Evolutionary conservation across 495 filamentous ascomycete species (phyloP).

Genomic region (Cenococcum geophilum): DNA sequence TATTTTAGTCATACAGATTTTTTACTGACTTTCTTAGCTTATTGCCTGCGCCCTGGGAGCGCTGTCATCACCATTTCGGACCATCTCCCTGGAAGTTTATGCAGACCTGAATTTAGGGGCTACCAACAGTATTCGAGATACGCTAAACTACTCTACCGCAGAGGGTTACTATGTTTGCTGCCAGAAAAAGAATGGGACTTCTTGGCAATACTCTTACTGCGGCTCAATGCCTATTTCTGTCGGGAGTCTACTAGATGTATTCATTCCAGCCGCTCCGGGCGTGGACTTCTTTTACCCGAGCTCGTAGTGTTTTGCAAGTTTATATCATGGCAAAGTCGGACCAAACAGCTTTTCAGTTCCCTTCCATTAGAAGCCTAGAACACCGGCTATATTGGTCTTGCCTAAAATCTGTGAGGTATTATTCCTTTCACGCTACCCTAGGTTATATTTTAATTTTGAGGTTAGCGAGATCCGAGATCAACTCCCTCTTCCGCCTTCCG

Average conservation of each 20-base stretch:
- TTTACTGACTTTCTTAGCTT: too few relatives aligned
- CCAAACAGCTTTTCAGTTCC: background rate
- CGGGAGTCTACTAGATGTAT: background rate
- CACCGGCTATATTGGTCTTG: too few relatives aligned
- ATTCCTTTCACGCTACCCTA: background rate
- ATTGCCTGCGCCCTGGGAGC: background rate
- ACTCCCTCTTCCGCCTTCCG: background rate
- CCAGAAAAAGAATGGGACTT: background rate
- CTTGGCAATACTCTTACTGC: background rate
- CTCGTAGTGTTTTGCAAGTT: background rate
- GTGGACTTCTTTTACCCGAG: background rate
- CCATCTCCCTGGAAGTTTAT: background rate
- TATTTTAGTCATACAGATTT: too few relatives aligned
- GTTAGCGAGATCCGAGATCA: background rate
- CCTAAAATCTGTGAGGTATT: too few relatives aligned
- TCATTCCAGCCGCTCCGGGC: background rate
- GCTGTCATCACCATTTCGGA: background rate
- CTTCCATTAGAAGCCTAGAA: background rate
- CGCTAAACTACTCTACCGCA: background rate
- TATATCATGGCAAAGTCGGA: background rate
- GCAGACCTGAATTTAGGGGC: background rate
- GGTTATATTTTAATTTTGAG: background rate
- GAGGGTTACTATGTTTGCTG: background rate
- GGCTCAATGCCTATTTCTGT: background rate
- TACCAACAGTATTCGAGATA: background rate